Evolutionary conservation across 2,329 filamentous ascomycete species (phyloP).

Genomic region (Penicillium digitatum): DNA sequence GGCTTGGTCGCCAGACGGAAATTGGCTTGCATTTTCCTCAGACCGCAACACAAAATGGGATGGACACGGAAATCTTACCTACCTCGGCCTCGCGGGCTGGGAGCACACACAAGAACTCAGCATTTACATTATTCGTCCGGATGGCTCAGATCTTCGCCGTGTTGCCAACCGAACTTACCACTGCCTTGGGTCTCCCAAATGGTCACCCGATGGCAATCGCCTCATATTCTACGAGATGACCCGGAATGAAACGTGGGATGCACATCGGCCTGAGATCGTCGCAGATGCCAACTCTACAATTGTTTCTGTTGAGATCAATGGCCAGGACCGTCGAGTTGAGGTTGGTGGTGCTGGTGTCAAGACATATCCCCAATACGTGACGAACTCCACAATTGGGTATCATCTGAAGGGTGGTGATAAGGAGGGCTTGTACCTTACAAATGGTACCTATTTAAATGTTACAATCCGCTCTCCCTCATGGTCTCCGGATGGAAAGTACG

Average conservation of each 20-base stretch:
- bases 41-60: slow-evolving; percentile 44
- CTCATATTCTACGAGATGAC: slow-evolving; percentile 43
- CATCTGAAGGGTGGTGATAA: slow-evolving; percentile 17
- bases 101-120: slow-evolving; percentile 12
- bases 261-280: slow-evolving; percentile 27
- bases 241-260: slow-evolving; percentile 37
- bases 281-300: slow-evolving; percentile 26
- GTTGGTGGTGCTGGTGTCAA: slow-evolving; percentile 30
- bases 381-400: slow-evolving; percentile 28
- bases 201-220: slow-evolving; percentile 40
- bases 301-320: slow-evolving; percentile 9
- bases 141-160: slow-evolving; percentile 13
- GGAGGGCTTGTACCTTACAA: slow-evolving; percentile 32
- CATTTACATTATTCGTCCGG: slow-evolving; percentile 14
- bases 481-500: slow-evolving; percentile 33
- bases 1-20: slow-evolving; percentile 41
- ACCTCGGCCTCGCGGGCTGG: not conserved
- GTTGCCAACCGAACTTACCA: not conserved
- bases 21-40: slow-evolving; percentile 43
- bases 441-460: slow-evolving; percentile 10
- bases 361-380: slow-evolving; percentile 31
- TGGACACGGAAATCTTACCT: slow-evolving; percentile 34
- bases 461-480: slow-evolving; percentile 25
- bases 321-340: slow-evolving; percentile 31
- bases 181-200: slow-evolving; percentile 17